Conservation (phyloP, 2,329 filamentous ascomycete species). For the Myriosclerotinia scirpicola region DNA sequence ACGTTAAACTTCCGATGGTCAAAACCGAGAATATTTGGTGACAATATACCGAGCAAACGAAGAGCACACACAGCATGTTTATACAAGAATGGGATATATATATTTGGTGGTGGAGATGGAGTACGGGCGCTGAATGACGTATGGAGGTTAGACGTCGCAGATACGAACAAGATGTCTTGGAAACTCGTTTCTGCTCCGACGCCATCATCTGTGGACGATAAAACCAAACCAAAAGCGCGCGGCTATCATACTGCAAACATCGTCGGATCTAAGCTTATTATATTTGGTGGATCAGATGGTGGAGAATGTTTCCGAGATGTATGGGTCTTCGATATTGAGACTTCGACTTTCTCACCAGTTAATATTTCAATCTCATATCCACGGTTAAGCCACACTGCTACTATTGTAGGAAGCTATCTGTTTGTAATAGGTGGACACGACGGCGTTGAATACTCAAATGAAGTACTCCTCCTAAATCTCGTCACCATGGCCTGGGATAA, state of each 20-base stretch:
- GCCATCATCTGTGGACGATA: slow-evolving; percentile 46
- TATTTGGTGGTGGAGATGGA: slow-evolving; percentile 71
- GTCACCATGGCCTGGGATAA: slow-evolving; percentile 75
- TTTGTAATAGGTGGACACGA: slow-evolving; percentile 71
- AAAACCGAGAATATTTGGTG: slow-evolving; percentile 58
- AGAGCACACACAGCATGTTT: slow-evolving; percentile 70
- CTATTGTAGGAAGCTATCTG: slow-evolving; percentile 67
- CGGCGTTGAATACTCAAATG: slow-evolving; percentile 67
- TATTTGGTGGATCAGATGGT: slow-evolving; percentile 69
- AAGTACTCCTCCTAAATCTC: slow-evolving; percentile 66
- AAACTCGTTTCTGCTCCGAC: slow-evolving; percentile 54
- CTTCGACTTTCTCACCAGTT: slow-evolving; percentile 58
- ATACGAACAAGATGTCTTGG: slow-evolving; percentile 67
- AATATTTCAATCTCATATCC: slow-evolving; percentile 60
- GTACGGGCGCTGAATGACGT: slow-evolving; percentile 70
- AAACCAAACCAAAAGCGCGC: slow-evolving; percentile 58
- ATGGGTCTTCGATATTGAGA: slow-evolving; percentile 70
- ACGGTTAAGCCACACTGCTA: slow-evolving; percentile 66
- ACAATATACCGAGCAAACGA: slow-evolving; percentile 58
- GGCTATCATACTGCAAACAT: slow-evolving; percentile 74
- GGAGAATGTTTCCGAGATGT: slow-evolving; percentile 72
- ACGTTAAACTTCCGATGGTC: slow-evolving; percentile 68
- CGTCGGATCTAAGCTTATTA: slow-evolving; percentile 70
- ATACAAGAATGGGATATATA: slow-evolving; percentile 68
- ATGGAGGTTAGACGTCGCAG: slow-evolving; percentile 69